These are phyloP conservation scores for Gracilaria gracilis DNA, from an alignment of 23 red algal genomes.

Conservation along the genomic window DNA sequence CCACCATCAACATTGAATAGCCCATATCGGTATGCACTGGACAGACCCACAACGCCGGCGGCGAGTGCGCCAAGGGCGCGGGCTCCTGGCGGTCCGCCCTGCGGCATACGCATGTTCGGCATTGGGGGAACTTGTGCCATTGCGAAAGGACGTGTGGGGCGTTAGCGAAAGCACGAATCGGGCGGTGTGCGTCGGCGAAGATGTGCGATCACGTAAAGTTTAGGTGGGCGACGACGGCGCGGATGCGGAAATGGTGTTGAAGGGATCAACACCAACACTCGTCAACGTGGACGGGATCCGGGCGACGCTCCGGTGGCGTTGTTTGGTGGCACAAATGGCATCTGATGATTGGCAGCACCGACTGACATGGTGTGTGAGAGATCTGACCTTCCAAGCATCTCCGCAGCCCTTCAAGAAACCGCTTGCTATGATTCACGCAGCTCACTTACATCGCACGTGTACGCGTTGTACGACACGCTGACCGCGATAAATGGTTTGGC, in stretches of 20 bases:
- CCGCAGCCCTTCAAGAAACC: too few species aligned
- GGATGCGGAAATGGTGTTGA: not conserved
- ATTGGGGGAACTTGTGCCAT: constrained; percentile 67
- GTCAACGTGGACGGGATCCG: not conserved
- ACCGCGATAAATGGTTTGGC: too few species aligned
- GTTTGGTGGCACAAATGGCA: not conserved
- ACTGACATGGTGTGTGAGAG: not conserved
- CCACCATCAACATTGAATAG: constrained; percentile 94
- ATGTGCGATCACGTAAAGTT: not conserved
- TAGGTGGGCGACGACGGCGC: not conserved
- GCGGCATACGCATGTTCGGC: constrained; percentile 72
- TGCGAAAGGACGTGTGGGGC: not conserved
- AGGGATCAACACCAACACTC: not conserved
- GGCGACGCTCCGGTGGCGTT: not conserved
- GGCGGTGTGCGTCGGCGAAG: not conserved
- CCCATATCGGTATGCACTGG: constrained; percentile 62
- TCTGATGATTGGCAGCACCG: not conserved
- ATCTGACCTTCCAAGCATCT: too few species aligned
- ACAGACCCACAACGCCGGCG: constrained; percentile 62
- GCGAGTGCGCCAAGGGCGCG: constrained; percentile 57
- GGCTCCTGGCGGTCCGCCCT: constrained; percentile 34
- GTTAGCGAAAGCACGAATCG: not conserved
- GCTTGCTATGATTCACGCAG: too few species aligned
- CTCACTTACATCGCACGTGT: too few species aligned
- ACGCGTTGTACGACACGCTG: too few species aligned